Percentiles rank a stretch among this genome's conserved stretches.
These are phyloP conservation scores for Pseudovirgaria hyperparasitica DNA, from an alignment of 2,329 filamentous ascomycete genomes.

Conservation along the genomic window DNA sequence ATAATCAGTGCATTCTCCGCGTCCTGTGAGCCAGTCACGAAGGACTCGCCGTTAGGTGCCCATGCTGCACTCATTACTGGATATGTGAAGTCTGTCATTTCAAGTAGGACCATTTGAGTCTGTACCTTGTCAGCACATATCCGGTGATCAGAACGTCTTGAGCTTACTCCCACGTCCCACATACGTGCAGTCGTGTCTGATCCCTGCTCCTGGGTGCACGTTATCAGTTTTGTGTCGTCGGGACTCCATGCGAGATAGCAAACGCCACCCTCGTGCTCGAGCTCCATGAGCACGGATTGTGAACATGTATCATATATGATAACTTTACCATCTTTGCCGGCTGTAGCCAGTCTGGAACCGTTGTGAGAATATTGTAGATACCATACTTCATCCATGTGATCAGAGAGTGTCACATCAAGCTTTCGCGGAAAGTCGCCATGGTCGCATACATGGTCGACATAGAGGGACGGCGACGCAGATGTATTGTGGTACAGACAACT, in stretches of 20 bases:
- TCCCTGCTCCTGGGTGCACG: constrained; percentile 56
- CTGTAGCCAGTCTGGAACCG: constrained; percentile 68
- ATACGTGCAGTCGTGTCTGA: constrained; percentile 54
- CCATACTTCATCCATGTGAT: constrained; percentile 80
- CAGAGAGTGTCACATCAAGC: constrained; percentile 54
- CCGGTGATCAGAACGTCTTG: not conserved
- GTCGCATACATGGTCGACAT: constrained; percentile 78
- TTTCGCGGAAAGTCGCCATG: constrained; percentile 66
- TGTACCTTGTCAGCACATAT: constrained; percentile 3
- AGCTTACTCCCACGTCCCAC: constrained; percentile 45
- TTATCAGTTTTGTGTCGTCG: constrained; percentile 75
- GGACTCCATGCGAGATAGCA: constrained; percentile 84
- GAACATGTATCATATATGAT: constrained; percentile 69
- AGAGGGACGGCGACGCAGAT: constrained; percentile 64
- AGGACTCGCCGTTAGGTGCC: constrained; percentile 62
- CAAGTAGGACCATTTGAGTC: constrained; percentile 39
- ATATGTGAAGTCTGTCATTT: constrained; percentile 60
- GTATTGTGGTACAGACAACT: constrained; percentile 85
- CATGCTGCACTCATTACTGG: constrained; percentile 86
- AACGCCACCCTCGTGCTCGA: constrained; percentile 61
- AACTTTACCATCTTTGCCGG: constrained; percentile 61
- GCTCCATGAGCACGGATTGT: constrained; percentile 50
- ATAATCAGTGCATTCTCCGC: constrained; percentile 20
- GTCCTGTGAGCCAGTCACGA: constrained; percentile 52
- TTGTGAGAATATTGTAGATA: constrained; percentile 82